Conservation (phyloP, 2,329 filamentous ascomycete species). For the Trichoderma cornu-damae region DNA sequence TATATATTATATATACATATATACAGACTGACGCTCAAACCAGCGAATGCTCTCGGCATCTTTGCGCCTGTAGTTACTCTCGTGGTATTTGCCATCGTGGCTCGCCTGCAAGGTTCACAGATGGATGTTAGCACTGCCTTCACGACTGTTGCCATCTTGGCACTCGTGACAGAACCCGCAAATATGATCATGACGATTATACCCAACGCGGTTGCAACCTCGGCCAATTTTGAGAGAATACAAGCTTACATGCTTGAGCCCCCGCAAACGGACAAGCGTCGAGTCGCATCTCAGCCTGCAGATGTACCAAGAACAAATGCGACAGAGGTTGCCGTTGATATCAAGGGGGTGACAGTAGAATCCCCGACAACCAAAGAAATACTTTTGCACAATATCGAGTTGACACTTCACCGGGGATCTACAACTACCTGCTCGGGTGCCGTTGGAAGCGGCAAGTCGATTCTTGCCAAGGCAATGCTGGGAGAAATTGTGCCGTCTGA, state of each 20-base stretch:
- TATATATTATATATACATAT: too few relatives aligned
- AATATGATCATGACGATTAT: conserved; percentile 42
- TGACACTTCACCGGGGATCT: conserved; percentile 24
- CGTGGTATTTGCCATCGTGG: conserved; percentile 32
- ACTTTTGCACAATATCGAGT: conserved; percentile 19
- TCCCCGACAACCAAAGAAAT: neutral
- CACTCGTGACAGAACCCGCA: conserved; percentile 38
- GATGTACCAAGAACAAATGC: neutral
- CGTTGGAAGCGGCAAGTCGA: conserved; percentile 29
- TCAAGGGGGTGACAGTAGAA: conserved; percentile 1
- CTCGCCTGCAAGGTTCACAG: conserved; percentile 18
- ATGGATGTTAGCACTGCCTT: conserved; percentile 38
- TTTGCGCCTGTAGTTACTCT: conserved; percentile 39
- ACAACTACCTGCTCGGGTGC: conserved; percentile 27
- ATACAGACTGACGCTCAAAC: neutral
- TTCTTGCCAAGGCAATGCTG: conserved; percentile 23
- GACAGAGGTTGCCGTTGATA: neutral
- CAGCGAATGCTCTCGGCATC: conserved; percentile 40
- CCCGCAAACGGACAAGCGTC: neutral
- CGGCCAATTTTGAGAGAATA: conserved; percentile 36
- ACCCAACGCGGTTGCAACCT: conserved; percentile 30
- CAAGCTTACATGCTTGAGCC: conserved; percentile 32
- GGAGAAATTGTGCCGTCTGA: conserved; percentile 16
- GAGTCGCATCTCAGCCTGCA: neutral
- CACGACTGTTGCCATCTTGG: conserved; percentile 36